Conservation (phyloP, 306 rosid species). For the Cucurbita moschata region DNA sequence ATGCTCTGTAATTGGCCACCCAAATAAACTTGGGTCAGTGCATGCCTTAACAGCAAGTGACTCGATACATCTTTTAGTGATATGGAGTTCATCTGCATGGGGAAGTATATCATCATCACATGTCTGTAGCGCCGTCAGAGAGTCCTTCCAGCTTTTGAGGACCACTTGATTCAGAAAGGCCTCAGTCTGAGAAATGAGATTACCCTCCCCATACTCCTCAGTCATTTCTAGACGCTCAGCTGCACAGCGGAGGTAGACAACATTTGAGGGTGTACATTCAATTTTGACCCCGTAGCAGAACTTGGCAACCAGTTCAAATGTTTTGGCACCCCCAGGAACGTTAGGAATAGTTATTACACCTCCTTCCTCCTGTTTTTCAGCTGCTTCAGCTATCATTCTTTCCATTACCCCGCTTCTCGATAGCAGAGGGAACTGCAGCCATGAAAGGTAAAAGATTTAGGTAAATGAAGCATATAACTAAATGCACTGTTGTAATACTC, state of each 20-base stretch:
- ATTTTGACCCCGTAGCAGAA: constrained; percentile 96
- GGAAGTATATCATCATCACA: constrained; percentile 52
- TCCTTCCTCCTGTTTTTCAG: constrained; percentile 60
- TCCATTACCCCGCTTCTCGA: constrained; percentile 95
- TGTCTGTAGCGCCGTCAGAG: constrained; percentile 74
- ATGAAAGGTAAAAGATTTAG: not conserved
- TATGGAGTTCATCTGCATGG: constrained; percentile 56
- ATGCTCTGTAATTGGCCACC: constrained; percentile 89
- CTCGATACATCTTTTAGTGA: constrained; percentile 77
- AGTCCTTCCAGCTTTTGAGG: constrained; percentile 83
- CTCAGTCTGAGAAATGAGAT: constrained; percentile 62
- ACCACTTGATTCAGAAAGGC: constrained; percentile 66
- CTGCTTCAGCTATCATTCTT: constrained; percentile 59
- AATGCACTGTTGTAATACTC: not conserved
- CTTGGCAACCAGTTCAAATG: constrained; percentile 87
- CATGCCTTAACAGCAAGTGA: constrained; percentile 77
- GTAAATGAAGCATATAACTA: constrained; percentile 9
- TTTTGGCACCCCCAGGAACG: constrained; percentile 86
- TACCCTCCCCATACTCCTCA: constrained; percentile 83
- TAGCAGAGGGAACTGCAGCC: constrained; percentile 94
- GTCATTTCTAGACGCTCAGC: constrained; percentile 89
- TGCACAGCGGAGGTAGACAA: constrained; percentile 78
- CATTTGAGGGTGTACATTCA: constrained; percentile 85
- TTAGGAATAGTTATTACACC: constrained; percentile 35
- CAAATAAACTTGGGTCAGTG: constrained; percentile 83